Evolutionary conservation across 108 stramenopile genomes (phyloP).

Genomic region (Cyclotella baltica): DNA sequence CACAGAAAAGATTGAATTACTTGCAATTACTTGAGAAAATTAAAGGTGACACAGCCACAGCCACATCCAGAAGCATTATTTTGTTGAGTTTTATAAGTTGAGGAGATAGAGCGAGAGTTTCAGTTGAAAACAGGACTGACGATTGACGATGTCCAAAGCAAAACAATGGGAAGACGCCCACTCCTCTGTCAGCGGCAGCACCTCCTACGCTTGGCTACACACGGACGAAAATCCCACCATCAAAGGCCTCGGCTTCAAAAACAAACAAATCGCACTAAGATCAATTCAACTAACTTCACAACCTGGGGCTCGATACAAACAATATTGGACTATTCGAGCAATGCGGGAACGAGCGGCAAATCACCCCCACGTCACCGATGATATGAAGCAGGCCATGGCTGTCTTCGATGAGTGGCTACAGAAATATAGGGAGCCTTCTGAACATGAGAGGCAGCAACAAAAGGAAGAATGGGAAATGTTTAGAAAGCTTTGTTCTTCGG

Average conservation of each 20-base stretch:
- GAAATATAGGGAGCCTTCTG: conserved; percentile 23
- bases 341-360: conserved; percentile 41
- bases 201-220: conserved; percentile 18
- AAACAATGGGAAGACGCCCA: conserved; percentile 30
- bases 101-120: not conserved
- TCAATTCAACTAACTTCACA: conserved; percentile 38
- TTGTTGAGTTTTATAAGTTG: too few relatives aligned
- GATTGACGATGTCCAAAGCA: not conserved
- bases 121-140: not conserved
- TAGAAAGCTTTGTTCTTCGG: conserved; percentile 15
- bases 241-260: conserved; percentile 47
- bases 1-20: too few relatives aligned
- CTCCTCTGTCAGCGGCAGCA: not conserved
- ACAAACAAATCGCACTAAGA: conserved; percentile 23
- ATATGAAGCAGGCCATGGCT: conserved; percentile 31
- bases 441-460: conserved; percentile 10
- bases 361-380: conserved; percentile 31
- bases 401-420: conserved; percentile 43
- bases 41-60: too few relatives aligned
- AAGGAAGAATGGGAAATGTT: conserved; percentile 30
- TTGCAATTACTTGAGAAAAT: too few relatives aligned
- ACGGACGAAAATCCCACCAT: conserved; percentile 47
- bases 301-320: conserved; percentile 36
- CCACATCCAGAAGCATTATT: too few relatives aligned
- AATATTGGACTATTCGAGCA: conserved; percentile 47